Base-by-base conservation (phyloP, 495 filamentous ascomycete species). In the Xylaria acuta region DNA sequence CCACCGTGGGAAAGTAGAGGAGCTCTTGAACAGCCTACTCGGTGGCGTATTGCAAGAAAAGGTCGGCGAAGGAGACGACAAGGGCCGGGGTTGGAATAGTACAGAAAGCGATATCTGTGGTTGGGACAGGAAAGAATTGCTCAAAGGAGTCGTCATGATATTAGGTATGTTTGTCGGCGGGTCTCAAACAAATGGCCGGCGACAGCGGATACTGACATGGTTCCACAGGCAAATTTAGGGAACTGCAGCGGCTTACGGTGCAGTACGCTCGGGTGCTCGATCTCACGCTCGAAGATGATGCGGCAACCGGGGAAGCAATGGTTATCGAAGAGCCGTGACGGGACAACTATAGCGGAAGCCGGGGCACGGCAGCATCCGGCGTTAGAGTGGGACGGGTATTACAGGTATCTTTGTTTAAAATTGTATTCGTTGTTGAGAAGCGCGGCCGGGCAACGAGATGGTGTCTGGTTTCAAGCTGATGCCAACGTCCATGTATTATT, bases 91-190 rank as follows among this genome's bases (percentile, higher is more conserved):
- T 22, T 90, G 88, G 86, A 86, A 85, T 40, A 88, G 87, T 70
- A 83, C 88, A 73, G 86, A 87, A 30, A 90, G 90, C 27, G 87
- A 88, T 69, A 84, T 98, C 47, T 97, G 95, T 79, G 96, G 97
- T 60, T 98, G 93, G 94, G 89, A 93, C 74, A 87, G 93, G 67
- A 90, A 91, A 80, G 92, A 94, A 36, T 82, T 99, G 53, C 78
- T 98, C 74, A 95, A 92, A 84, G 93, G 92, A 67, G 95, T 97
- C 56, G 91, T 98, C 66, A 83, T 97, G 77, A 93, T 97, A 78
- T 87, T 99, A 54, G 96, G 96, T 97, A 91, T 82, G 92, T 86
- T 67, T 20, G 18, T 74, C 51, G 30, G 18, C 14, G 20, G 27
- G 11, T n/a, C 40, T 51, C 63, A 25, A 40, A 22, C 11, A 20